Evolutionary conservation across 768 basidiomycete species (phyloP), one percentile per base, ranked within the genome.

Genomic region (Punctularia strigosozonata): DNA sequence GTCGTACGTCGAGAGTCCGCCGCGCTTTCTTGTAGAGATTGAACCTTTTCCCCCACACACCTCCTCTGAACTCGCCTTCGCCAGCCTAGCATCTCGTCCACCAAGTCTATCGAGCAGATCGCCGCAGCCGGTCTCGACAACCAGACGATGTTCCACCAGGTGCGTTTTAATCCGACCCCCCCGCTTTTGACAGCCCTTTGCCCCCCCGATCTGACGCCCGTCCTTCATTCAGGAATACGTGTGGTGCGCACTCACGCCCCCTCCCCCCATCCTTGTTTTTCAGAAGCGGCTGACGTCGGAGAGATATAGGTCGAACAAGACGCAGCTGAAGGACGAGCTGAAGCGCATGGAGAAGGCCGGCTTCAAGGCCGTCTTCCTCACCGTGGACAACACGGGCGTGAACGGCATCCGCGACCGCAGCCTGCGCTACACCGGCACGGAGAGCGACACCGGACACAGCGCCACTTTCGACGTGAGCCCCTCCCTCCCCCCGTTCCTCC

Each of bases 301-400:
- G n/a, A n/a, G n/a, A n/a, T n/a, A n/a, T n/a, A 43, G 38, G 42
- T 25, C 13, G 4, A 49, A 47, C 37, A 39, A 40, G 17, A 46
- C 40, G 1, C 40, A 32, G 25, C 22, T 52, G 19, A 38, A 46
- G 23, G 49, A 54, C 31, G 52, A 54, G 25, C 45, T 57, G 30
- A 39, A 43, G 22, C 51, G 50, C 10, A 53, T 55, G 14, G 47
- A 58, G 26, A 50, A 46, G 3, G 43, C 51, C 4, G 56, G 56
- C 2, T 58, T 50, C 48, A 54, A 52, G 31, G 56, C 56, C 5
- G 49, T 61, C 37, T 55, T 61, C 40, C 41, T 60, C n/a, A 61
- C 60, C 4, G 53, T 60, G 10, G 61, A 63, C 37, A 54, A 57
- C 32, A 58, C 60, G 18, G 51, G 53, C 8, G 50, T 46, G 26